A percentile compares a stretch with the other conserved stretches of the same genome.
Conservation (phyloP, 2,329 filamentous ascomycete species). For the Phialemoniopsis sp. region DNA sequence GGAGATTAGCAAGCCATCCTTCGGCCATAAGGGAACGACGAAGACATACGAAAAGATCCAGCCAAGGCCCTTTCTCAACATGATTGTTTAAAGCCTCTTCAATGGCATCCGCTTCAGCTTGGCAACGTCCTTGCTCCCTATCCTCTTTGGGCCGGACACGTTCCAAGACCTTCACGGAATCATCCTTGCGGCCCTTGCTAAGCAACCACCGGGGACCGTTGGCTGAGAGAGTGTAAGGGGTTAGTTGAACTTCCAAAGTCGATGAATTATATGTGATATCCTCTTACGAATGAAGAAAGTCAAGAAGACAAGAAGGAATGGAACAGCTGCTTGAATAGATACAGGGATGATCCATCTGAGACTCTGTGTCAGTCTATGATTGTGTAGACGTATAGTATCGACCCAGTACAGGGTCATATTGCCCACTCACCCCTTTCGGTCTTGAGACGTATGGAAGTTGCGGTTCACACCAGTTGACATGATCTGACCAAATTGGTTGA, state of each 20-base stretch:
- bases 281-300: too few relatives aligned
- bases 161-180: not conserved
- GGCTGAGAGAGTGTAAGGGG: too few relatives aligned
- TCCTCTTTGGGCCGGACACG: conserved; percentile 1
- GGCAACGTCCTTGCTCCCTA: not conserved
- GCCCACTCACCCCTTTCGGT: not conserved
- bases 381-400: too few relatives aligned
- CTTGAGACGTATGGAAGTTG: conserved; percentile 1
- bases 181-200: too few relatives aligned
- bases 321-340: conserved; percentile 3
- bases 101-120: conserved; percentile 3
- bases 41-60: conserved; percentile 2
- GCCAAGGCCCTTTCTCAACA: conserved; percentile 3
- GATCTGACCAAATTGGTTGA: conserved; percentile 5
- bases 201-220: too few relatives aligned
- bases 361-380: too few relatives aligned
- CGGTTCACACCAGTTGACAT: conserved; percentile 4
- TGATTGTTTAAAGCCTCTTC: not conserved
- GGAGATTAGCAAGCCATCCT: too few relatives aligned
- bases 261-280: too few relatives aligned
- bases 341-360: conserved; percentile 5
- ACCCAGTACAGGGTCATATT: too few relatives aligned
- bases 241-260: too few relatives aligned
- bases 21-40: too few relatives aligned
- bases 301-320: not conserved